Evolutionary conservation across 2,329 filamentous ascomycete genomes (phyloP).

Genomic region (Basipetospora sp.): DNA sequence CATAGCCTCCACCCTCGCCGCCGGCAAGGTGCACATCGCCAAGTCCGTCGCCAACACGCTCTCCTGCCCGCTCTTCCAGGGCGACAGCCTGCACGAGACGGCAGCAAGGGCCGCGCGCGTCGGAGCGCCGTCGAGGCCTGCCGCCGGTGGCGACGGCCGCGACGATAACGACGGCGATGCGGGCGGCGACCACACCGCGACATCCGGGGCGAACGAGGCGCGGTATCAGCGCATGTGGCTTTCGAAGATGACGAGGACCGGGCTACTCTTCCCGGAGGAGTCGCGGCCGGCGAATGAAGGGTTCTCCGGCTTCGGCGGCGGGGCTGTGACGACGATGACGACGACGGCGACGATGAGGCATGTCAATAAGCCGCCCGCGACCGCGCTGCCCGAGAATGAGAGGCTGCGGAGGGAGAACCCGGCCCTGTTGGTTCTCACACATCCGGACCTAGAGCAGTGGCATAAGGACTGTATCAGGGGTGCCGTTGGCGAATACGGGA

Average conservation of each 20-base stretch:
- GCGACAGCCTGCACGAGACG: slow-evolving; percentile 18
- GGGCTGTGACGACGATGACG: neutral
- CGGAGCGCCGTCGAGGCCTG: slow-evolving; percentile 4
- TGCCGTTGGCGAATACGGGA: slow-evolving; percentile 15
- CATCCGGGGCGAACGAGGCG: slow-evolving; percentile 11
- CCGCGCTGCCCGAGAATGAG: slow-evolving; percentile 12
- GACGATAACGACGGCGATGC: too few relatives aligned
- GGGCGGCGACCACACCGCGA: neutral
- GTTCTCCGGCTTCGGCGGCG: slow-evolving; percentile 17
- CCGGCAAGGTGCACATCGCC: slow-evolving; percentile 17
- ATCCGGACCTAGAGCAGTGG: slow-evolving; percentile 17
- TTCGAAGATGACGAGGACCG: slow-evolving; percentile 18
- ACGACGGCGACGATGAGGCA: neutral
- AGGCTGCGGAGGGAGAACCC: slow-evolving; percentile 12
- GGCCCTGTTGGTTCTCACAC: slow-evolving; percentile 17
- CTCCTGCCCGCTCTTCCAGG: slow-evolving; percentile 14
- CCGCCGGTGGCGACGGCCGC: too few relatives aligned
- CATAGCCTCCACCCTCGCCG: slow-evolving; percentile 13
- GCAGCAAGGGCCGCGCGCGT: slow-evolving; percentile 16
- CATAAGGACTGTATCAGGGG: slow-evolving; percentile 14
- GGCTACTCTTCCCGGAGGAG: slow-evolving; percentile 18
- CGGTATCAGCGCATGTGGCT: slow-evolving; percentile 20
- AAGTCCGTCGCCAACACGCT: slow-evolving; percentile 13
- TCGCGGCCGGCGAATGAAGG: slow-evolving; percentile 16
- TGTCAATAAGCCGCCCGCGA: neutral